These are phyloP conservation scores for Talaromyces sp. DNA, from an alignment of 2,329 filamentous ascomycete genomes.

Conservation along the genomic window DNA sequence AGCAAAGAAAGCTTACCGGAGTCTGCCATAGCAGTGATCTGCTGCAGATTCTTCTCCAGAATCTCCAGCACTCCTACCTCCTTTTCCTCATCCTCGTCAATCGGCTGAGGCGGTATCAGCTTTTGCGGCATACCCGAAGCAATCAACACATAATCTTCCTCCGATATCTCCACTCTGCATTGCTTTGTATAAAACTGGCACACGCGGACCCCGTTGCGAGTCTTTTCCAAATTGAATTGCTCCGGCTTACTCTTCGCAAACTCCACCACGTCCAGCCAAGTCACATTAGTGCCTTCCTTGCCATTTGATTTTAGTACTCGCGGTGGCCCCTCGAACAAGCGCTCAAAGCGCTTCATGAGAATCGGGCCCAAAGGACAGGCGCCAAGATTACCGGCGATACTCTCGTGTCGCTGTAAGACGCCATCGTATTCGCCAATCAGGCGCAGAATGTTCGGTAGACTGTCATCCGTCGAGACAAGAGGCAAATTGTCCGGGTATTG, in stretches of 20 bases:
- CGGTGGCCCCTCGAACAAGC: conserved; percentile 78
- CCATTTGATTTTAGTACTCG: conserved; percentile 61
- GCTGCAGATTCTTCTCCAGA: conserved; percentile 70
- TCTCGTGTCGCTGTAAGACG: conserved; percentile 80
- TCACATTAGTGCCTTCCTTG: conserved; percentile 61
- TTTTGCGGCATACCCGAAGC: conserved; percentile 78
- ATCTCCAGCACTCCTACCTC: conserved; percentile 82
- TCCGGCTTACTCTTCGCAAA: conserved; percentile 77
- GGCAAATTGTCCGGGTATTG: conserved; percentile 61
- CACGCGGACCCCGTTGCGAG: conserved; percentile 64
- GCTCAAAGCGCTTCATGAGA: conserved; percentile 79
- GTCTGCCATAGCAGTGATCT: conserved; percentile 77
- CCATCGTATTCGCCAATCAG: conserved; percentile 79
- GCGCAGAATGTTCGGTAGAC: conserved; percentile 68
- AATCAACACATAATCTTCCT: conserved; percentile 84
- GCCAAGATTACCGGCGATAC: conserved; percentile 78
- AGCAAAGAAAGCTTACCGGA: conserved; percentile 51
- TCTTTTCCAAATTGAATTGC: conserved; percentile 70
- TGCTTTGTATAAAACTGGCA: conserved; percentile 83
- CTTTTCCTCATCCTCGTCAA: conserved; percentile 81
- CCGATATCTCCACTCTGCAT: conserved; percentile 75
- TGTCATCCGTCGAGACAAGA: conserved; percentile 63
- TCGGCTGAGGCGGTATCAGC: conserved; percentile 74
- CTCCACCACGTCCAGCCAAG: conserved; percentile 81
- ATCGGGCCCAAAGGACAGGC: conserved; percentile 79